These are phyloP conservation scores for Phytophthora ohioensis DNA, from an alignment of 352 stramenopile genomes.

Conservation along the genomic window DNA sequence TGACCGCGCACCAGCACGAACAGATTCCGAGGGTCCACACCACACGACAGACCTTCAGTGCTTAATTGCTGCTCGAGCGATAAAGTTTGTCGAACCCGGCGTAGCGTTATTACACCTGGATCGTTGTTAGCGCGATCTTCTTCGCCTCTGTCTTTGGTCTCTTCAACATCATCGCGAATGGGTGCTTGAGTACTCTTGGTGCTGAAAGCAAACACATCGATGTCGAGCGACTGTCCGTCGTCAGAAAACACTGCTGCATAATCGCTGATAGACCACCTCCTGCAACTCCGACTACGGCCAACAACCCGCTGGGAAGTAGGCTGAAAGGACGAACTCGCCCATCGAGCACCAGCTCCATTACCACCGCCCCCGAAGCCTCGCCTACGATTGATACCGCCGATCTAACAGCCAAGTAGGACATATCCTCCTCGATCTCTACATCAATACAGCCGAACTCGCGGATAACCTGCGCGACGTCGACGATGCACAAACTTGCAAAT, in stretches of 20 bases:
- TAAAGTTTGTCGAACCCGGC: background rate
- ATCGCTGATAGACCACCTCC: background rate
- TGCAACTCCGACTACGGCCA: background rate
- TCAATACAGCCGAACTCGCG: constrained; percentile 24
- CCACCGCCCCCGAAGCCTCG: background rate
- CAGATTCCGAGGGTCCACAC: background rate
- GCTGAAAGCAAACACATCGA: constrained; percentile 8
- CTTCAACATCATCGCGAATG: no score
- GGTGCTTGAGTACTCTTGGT: background rate
- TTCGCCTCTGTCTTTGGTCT: no score
- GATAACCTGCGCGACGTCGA: constrained; percentile 5
- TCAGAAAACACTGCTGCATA: constrained; percentile 9
- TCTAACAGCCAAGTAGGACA: constrained; percentile 14
- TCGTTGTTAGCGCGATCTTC: background rate
- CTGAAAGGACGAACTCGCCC: constrained; percentile 4
- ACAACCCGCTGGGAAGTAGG: constrained; percentile 6
- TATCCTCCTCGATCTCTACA: constrained; percentile 7
- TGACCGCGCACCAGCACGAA: background rate
- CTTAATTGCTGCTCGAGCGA: background rate
- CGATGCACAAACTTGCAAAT: background rate
- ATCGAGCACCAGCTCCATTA: constrained; percentile 23
- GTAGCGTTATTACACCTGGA: background rate
- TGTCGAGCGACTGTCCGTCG: background rate
- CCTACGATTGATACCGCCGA: constrained; percentile 14
- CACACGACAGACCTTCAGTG: background rate